phyloP scores from a whole-genome alignment of 106 monocot species.

The Gastrodia elata region DNA sequence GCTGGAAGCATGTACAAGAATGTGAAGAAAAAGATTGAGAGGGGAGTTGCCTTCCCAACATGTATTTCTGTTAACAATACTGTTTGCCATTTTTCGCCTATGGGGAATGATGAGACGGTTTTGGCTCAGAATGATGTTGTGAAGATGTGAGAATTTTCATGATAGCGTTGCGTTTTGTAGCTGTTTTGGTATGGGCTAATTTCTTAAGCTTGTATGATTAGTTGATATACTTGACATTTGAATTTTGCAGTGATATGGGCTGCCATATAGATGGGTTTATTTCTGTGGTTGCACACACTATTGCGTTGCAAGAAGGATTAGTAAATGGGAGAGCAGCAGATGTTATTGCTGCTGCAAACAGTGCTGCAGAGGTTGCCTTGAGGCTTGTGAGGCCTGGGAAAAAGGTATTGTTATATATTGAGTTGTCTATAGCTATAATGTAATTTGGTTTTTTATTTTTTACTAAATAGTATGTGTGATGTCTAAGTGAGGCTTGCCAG shows the following conservation, averaged over 20 bases:
- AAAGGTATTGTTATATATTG: slow-evolving; percentile 26
- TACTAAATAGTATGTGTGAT: background rate
- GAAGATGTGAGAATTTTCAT: slow-evolving; percentile 43
- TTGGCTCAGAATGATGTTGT: slow-evolving; percentile 77
- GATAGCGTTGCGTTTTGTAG: background rate
- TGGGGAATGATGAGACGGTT: slow-evolving; percentile 55
- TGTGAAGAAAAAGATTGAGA: slow-evolving; percentile 93
- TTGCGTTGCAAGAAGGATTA: slow-evolving; percentile 43
- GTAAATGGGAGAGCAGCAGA: slow-evolving; percentile 55
- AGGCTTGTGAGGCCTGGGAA: slow-evolving; percentile 66
- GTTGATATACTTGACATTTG: background rate
- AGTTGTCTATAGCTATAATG: background rate
- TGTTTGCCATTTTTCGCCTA: slow-evolving; percentile 83
- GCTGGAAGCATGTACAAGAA: slow-evolving; percentile 93
- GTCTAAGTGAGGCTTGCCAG: slow-evolving; percentile 42
- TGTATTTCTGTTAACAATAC: slow-evolving; percentile 89
- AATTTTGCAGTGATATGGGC: slow-evolving; percentile 54
- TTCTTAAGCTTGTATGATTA: background rate
- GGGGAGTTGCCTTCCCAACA: slow-evolving; percentile 88
- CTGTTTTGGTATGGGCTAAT: background rate
- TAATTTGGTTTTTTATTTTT: background rate
- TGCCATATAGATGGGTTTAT: slow-evolving; percentile 77
- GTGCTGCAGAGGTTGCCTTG: slow-evolving; percentile 62
- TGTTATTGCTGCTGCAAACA: slow-evolving; percentile 67
- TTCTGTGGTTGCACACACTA: slow-evolving; percentile 59